Evolutionary conservation across 495 filamentous ascomycete genomes (phyloP).

Genomic region (Aspergillus baeticus): DNA sequence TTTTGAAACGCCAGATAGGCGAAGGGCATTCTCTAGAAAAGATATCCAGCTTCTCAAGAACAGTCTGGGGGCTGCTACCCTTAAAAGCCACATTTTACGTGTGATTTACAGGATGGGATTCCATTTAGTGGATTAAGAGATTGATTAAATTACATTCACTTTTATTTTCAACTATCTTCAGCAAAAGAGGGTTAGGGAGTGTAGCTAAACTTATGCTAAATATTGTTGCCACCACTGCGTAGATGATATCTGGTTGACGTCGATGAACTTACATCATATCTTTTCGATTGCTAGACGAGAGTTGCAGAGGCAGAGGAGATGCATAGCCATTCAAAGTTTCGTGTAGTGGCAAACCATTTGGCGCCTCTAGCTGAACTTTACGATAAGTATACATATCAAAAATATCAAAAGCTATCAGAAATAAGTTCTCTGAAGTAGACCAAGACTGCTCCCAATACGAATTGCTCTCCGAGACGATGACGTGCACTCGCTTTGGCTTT

Average conservation of each 20-base stretch:
- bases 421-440: not conserved
- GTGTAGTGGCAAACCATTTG: no score
- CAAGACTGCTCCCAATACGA: not conserved
- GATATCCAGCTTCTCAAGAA: no score
- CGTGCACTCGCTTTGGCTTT: not conserved
- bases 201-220: not conserved
- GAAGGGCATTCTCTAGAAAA: no score
- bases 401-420: not conserved
- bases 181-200: not conserved
- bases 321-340: no score
- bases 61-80: no score
- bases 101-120: not conserved
- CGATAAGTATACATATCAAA: no score
- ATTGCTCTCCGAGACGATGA: not conserved
- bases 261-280: no score
- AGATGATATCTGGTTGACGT: no score
- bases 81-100: not conserved
- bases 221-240: not conserved
- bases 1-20: no score
- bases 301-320: no score
- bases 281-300: no score
- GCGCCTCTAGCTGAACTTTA: no score
- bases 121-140: not conserved
- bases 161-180: constrained; percentile 1
- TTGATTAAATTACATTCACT: not conserved